Conservation (phyloP, 192 early-diverging fungal genomes). For the Backusella tuberculispora region DNA sequence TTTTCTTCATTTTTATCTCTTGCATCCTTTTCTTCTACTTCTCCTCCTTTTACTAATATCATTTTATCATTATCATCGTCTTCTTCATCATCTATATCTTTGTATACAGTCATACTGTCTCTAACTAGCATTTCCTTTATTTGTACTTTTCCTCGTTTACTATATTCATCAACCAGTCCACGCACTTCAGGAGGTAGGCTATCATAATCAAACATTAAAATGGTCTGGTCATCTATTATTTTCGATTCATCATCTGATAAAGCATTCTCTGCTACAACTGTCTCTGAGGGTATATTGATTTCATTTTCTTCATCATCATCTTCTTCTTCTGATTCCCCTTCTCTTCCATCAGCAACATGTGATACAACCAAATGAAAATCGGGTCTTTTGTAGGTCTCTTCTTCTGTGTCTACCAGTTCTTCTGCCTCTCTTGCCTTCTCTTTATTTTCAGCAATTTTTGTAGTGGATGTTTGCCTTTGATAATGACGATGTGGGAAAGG, state of each 20-base stretch:
- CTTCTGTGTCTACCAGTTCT: background rate
- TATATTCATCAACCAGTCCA: conserved; percentile 22
- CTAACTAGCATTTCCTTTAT: background rate
- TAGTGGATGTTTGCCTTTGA: background rate
- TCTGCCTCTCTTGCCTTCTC: background rate
- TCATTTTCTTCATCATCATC: background rate
- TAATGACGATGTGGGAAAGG: background rate
- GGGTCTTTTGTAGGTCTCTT: background rate
- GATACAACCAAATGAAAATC: background rate
- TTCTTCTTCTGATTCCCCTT: background rate
- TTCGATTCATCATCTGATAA: background rate
- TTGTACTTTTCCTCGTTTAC: conserved; percentile 2
- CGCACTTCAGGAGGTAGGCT: conserved; percentile 18
- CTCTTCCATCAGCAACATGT: background rate
- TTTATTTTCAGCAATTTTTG: background rate
- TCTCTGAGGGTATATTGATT: background rate
- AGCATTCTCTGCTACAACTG: background rate
- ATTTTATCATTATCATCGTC: conserved; percentile 2
- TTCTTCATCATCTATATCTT: conserved; percentile 13
- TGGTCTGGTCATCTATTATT: background rate
- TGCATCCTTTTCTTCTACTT: background rate
- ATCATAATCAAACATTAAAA: conserved; percentile 29
- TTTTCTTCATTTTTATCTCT: background rate
- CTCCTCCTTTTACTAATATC: background rate
- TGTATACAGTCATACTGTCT: background rate